Conservation (phyloP, 495 filamentous ascomycete species). For the Hyphodiscus hymeniophilus region DNA sequence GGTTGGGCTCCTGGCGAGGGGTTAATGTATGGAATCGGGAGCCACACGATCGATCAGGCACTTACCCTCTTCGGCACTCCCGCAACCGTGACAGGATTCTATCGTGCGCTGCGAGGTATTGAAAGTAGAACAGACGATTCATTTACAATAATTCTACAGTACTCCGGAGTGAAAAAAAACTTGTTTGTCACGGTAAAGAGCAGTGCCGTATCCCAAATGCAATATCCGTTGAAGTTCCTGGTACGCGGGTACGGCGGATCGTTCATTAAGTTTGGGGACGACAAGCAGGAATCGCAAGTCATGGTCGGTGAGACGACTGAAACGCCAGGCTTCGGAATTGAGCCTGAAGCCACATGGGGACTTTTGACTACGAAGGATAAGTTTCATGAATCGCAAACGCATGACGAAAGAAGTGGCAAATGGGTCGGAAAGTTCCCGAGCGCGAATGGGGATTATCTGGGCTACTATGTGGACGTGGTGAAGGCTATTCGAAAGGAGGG, state of each 20-base stretch:
- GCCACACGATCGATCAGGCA: constrained; percentile 65
- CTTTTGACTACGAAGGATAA: constrained; percentile 27
- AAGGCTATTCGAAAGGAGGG: constrained; percentile 29
- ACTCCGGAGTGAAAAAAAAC: constrained; percentile 24
- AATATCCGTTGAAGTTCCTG: constrained; percentile 58
- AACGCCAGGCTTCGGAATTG: constrained; percentile 43
- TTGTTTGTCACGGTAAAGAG: constrained; percentile 37
- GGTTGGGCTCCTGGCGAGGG: constrained; percentile 50
- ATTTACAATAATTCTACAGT: constrained; percentile 31
- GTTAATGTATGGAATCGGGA: constrained; percentile 63
- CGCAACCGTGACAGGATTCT: constrained; percentile 51
- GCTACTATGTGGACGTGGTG: constrained; percentile 57
- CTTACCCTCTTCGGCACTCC: constrained; percentile 60
- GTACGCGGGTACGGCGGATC: constrained; percentile 60
- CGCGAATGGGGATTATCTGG: constrained; percentile 45
- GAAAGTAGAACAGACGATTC: constrained; percentile 30
- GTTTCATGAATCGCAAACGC: constrained; percentile 19
- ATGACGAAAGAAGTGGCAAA: constrained; percentile 19
- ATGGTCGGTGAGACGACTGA: constrained; percentile 42
- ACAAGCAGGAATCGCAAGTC: constrained; percentile 61
- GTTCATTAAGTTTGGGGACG: constrained; percentile 62
- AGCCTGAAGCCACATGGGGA: constrained; percentile 33
- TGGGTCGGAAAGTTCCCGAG: constrained; percentile 28
- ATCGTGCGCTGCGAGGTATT: constrained; percentile 47
- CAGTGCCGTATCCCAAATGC: constrained; percentile 52